Base-by-base conservation (phyloP, 495 filamentous ascomycete species). In the Cudoniella acicularis region DNA sequence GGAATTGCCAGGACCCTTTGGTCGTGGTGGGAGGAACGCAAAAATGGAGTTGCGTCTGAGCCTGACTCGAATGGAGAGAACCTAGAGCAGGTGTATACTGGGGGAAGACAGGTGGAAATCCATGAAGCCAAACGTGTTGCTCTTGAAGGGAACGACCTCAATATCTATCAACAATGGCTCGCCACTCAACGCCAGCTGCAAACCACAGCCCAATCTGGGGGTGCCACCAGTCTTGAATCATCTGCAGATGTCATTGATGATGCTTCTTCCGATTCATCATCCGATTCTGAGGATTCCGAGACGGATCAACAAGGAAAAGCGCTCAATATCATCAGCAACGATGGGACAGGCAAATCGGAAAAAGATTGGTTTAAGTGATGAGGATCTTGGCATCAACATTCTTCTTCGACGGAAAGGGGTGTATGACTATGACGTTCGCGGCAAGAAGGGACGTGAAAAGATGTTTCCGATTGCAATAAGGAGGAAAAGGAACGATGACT, bases 381-480 rank as follows among this genome's bases (percentile, higher is more conserved):
- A 89, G 64, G 94, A 96, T 57, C 74, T 98, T 0, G 94, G 94
- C 4, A 83, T 98, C 60, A 96, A 92, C 65, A 81, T 99, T 57
- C 77, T 99, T 3, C 75, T 98, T n/a, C 88, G 93, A 41, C 83
- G 88, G 26, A 92, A 92, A 65, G 87, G 85, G 17, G 82, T 95
- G 17, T 89, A 91, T 69, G 94, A 99, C 70, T 99, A 87, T 59
- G 91, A 96, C 65, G 89, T 97, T 6, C 82, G 89, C n/a, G 87
- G 87, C 16, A 96, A 96, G 66, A 96, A 91, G 70, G 95, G 94
- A 18, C 80, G 92, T 27, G 95, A 98, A 64, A 86, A 89, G 61
- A 90, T 94, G 83, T 98, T 96, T 63, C 94, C 94, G 0, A 87
- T 92, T 49, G 86, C 93, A 16, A 83, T 89, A 36, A 82, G 89